A percentile compares a stretch with the other conserved stretches of the same genome.
phyloP scores from a whole-genome alignment of 2,329 filamentous ascomycete genomes.

The Cercospora sp. region DNA sequence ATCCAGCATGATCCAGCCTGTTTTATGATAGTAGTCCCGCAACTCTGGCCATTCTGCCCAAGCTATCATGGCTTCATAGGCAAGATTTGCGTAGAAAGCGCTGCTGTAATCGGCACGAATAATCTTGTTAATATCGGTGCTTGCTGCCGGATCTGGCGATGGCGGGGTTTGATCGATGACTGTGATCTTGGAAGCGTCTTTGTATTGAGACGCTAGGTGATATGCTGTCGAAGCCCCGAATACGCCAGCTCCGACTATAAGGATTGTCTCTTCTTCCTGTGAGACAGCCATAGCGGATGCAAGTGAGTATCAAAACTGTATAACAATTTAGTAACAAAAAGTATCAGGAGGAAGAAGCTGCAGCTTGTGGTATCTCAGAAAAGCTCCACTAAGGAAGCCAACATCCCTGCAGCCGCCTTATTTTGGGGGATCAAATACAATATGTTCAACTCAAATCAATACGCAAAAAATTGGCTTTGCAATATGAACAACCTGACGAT shows the following conservation, averaged over 20 bases:
- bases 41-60: constrained; percentile 39
- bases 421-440: too few relatives aligned
- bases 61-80: constrained; percentile 43
- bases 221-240: constrained; percentile 64
- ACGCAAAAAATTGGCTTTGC: too few relatives aligned
- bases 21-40: constrained; percentile 56
- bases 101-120: constrained; percentile 64
- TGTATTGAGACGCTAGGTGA: constrained; percentile 40
- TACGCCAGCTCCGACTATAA: constrained; percentile 40
- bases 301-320: not conserved
- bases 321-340: not conserved
- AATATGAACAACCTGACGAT: too few relatives aligned
- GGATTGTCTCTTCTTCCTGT: constrained; percentile 36
- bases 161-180: constrained; percentile 48
- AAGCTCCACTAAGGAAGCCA: not conserved
- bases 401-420: too few relatives aligned
- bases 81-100: constrained; percentile 35
- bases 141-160: constrained; percentile 57
- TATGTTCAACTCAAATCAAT: too few relatives aligned
- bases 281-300: not conserved
- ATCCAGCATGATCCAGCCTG: constrained; percentile 60
- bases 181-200: constrained; percentile 43
- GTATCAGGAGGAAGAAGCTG: not conserved
- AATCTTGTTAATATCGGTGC: constrained; percentile 73
- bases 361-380: not conserved